Evolutionary conservation across 2,329 filamentous ascomycete species (phyloP).

Genomic region (Aspergillus bombycis): DNA sequence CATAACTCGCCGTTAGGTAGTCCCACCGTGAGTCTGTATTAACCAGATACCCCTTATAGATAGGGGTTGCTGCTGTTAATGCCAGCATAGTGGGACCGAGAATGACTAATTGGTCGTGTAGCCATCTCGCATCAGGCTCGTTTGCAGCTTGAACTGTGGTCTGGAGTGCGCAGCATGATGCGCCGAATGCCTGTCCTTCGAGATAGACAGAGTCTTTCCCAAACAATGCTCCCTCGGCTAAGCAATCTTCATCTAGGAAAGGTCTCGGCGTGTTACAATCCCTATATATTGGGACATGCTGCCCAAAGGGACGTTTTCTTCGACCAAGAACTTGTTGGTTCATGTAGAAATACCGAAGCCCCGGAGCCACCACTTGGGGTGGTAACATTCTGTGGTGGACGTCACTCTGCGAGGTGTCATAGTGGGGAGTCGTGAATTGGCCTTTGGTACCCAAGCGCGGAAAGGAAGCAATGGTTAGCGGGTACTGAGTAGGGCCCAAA

Average conservation of each 20-base stretch:
- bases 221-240: not conserved
- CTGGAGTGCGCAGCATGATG: constrained; percentile 22
- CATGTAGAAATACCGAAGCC: not conserved
- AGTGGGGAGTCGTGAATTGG: not conserved
- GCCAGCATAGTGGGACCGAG: constrained; percentile 22
- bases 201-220: constrained; percentile 14
- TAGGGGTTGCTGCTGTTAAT: constrained; percentile 24
- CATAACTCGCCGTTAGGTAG: constrained; percentile 13
- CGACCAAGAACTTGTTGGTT: not conserved
- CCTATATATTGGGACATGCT: not conserved
- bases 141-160: constrained; percentile 22
- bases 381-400: not conserved
- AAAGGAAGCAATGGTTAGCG: not conserved
- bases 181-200: constrained; percentile 16
- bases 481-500: not conserved
- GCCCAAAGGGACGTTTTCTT: constrained; percentile 8
- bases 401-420: not conserved
- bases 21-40: constrained; percentile 25
- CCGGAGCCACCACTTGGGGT: not conserved
- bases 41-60: constrained; percentile 22
- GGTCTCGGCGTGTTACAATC: not conserved
- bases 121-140: constrained; percentile 20
- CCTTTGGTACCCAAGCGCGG: not conserved
- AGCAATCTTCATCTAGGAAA: not conserved
- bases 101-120: constrained; percentile 24